Conservation (phyloP, 805 yeast species). For the Candida silvicultrix region DNA sequence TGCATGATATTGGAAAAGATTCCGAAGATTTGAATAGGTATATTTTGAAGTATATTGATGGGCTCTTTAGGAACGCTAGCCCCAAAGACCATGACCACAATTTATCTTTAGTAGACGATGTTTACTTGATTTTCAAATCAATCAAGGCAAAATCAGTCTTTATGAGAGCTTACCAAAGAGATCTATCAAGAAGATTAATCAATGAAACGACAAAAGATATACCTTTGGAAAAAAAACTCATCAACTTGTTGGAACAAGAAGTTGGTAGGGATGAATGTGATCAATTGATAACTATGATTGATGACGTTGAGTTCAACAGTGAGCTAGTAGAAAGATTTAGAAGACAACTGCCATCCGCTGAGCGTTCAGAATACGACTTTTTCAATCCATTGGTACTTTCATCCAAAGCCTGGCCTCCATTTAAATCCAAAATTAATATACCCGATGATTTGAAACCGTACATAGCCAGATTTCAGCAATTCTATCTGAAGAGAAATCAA, state of each 20-base stretch:
- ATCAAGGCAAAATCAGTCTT: constrained; percentile 16
- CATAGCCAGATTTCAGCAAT: constrained; percentile 5
- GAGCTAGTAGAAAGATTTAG: background rate
- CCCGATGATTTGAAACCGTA: constrained; percentile 6
- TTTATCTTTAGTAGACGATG: constrained; percentile 5
- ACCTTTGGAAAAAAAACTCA: constrained; percentile 6
- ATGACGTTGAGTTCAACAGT: constrained; percentile 10
- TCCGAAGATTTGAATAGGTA: constrained; percentile 5
- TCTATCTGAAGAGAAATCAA: constrained; percentile 7
- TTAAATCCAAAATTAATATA: constrained; percentile 3
- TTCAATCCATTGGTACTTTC: constrained; percentile 17
- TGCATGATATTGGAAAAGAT: constrained; percentile 4
- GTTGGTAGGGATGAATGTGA: constrained; percentile 10
- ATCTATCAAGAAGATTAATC: constrained; percentile 16
- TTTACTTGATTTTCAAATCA: constrained; percentile 15
- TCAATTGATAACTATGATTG: constrained; percentile 14
- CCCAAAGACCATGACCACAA: constrained; percentile 1
- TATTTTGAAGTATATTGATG: constrained; percentile 13
- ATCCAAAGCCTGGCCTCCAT: constrained; percentile 14
- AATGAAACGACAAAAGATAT: constrained; percentile 5
- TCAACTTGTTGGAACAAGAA: constrained; percentile 8
- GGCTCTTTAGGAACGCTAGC: constrained; percentile 8
- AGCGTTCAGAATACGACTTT: background rate
- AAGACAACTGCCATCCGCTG: background rate
- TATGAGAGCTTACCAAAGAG: constrained; percentile 13